Base-by-base conservation (phyloP, 2,329 filamentous ascomycete species). In the Nothopassalora personata region DNA sequence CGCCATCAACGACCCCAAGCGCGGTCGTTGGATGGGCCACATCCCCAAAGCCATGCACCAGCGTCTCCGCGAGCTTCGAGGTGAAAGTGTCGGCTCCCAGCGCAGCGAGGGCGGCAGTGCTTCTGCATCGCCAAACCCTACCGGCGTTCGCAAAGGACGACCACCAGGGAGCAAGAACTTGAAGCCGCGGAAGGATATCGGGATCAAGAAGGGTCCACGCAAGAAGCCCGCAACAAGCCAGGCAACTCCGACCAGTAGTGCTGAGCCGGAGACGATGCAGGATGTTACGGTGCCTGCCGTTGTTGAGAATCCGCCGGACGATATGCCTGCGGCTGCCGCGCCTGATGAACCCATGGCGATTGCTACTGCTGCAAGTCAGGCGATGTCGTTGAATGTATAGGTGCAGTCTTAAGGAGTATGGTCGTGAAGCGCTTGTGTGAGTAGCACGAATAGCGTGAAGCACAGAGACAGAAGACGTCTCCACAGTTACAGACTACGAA, bases 121-220 rank as follows among this genome's bases (percentile, higher is more conserved):
- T 10, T 48, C 58, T 3, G 58, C 54, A 33, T 62, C 65, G 56
- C 63, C 5, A 58, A 59, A 30, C 55, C 62, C 58, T 18, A 50
- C 28, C 30, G 51, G 45, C 36, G 59, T 60, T 34, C 68, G 70
- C 36, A 73, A 73, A 61, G 73, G 74, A 30, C 62, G 73, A 30
- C 73, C 73, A 31, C 76, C 76, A 3, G 78, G 78, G 0, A 79
- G 77, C 60, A 80, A 79, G 67, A 80, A 80, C 49, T 66, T 73
- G 30, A 73, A 74, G 28, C 71, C 75, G 58, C 71, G 79, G 19
- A 77, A 75, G 53, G 79, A 80, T 60, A 78, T 75, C 33, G 78
- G 78, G 2, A 73, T 80, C 57, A 79, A 79, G 61, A 81, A 80
- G 59, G 78, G 78, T 2, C 78, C 78, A 13, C 70, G 70, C 59